Percentiles rank a stretch among this genome's conserved stretches.
Evolutionary conservation across 164 flowering plant genomes (phyloP).

Genomic region (Magnolia kwangsiensis): DNA sequence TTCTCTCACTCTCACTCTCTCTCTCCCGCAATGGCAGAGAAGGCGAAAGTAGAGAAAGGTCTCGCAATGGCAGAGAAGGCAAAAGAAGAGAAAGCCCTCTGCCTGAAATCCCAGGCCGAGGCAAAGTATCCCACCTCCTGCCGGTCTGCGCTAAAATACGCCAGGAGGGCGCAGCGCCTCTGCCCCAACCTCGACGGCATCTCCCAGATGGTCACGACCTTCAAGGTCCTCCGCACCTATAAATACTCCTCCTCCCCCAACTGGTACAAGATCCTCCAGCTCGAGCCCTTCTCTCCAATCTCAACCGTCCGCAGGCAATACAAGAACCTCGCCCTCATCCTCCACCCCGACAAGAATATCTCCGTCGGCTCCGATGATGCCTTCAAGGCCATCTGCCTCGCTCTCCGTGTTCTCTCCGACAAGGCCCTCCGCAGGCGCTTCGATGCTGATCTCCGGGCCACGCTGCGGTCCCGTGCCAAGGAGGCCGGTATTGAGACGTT

Average conservation of each 20-base stretch:
- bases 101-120: constrained; percentile 54
- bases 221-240: constrained; percentile 46
- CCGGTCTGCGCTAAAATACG: constrained; percentile 63
- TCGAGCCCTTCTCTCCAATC: constrained; percentile 65
- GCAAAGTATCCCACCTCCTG: constrained; percentile 41
- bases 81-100: constrained; percentile 36
- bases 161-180: constrained; percentile 45
- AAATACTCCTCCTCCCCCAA: constrained; percentile 23
- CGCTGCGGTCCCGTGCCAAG: constrained; percentile 41
- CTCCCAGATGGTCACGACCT: constrained; percentile 53
- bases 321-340: constrained; percentile 58
- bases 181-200: constrained; percentile 47
- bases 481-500: constrained; percentile 39
- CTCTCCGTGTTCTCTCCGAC: constrained; percentile 47
- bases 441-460: constrained; percentile 55
- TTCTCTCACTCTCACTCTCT: too few relatives aligned
- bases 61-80: constrained; percentile 6
- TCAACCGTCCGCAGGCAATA: constrained; percentile 61
- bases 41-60: constrained; percentile 23
- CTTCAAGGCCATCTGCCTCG: constrained; percentile 53
- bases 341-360: constrained; percentile 79
- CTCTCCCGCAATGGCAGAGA: constrained; percentile 3
- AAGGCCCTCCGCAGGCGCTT: constrained; percentile 54
- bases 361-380: constrained; percentile 65
- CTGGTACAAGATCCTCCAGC: constrained; percentile 66